These are phyloP conservation scores for Fusarium dimerum DNA, from an alignment of 2,329 filamentous ascomycete species.

Conservation along the genomic window DNA sequence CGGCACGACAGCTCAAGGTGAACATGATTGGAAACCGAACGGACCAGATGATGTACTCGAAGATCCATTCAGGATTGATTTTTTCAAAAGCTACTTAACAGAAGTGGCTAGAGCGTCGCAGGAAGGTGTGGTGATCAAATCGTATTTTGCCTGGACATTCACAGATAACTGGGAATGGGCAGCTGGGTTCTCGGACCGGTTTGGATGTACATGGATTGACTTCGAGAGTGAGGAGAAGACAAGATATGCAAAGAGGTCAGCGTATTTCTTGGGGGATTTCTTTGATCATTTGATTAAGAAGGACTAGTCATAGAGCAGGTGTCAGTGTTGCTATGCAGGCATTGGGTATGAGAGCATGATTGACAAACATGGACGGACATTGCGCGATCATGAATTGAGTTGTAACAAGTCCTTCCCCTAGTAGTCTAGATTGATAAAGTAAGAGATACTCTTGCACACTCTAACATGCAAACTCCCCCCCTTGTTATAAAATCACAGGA, in stretches of 20 bases:
- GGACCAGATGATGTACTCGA: constrained; percentile 36
- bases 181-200: constrained; percentile 41
- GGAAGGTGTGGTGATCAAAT: constrained; percentile 40
- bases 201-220: constrained; percentile 43
- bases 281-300: constrained; percentile 18
- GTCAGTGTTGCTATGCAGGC: neutral
- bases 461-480: too few relatives aligned
- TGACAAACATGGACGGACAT: neutral
- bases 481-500: too few relatives aligned
- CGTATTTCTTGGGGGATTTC: constrained; percentile 23
- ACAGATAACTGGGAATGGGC: constrained; percentile 48
- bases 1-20: constrained; percentile 42
- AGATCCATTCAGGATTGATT: constrained; percentile 40
- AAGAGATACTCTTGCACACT: too few relatives aligned
- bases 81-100: constrained; percentile 39
- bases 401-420: neutral
- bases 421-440: too few relatives aligned
- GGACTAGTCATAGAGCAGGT: constrained; percentile 1
- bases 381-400: neutral
- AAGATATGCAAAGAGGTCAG: constrained; percentile 25
- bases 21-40: constrained; percentile 35
- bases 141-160: constrained; percentile 45
- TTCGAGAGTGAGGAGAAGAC: constrained; percentile 24
- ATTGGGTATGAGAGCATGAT: neutral
- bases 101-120: constrained; percentile 39